Evolutionary conservation across 2,329 filamentous ascomycete genomes (phyloP), one percentile per base, ranked within the genome.

Genomic region (Leptodontidium sp.): DNA sequence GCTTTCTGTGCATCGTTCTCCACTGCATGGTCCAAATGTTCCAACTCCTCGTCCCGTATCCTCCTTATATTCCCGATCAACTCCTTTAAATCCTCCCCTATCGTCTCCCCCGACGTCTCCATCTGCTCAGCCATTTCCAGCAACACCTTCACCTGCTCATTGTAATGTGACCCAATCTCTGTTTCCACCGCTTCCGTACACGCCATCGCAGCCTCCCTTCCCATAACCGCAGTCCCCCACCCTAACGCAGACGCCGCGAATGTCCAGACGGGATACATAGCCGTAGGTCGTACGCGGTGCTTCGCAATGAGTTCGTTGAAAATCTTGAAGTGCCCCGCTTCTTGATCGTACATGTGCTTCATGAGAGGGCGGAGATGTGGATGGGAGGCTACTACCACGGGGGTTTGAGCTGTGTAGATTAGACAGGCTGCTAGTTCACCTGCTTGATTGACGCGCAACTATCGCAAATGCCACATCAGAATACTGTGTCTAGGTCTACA

Each of bases 181-280:
- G 95, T 99, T 85, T 99, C 96, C 1, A 99, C 95, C 0, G 96
- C 96, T 81, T 99, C 96, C 0, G 96, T 98, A 79, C 96, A 99
- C 14, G 96, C 96, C 96, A 99, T 99, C 45, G 96, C 95, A 1
- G 95, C 94, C 81, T 98, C 94, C 61, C 93, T 88, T 0, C 96
- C 94, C 86, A 99, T 86, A 52, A 96, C 82, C 0, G 92, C 96
- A 0, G 96, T 99, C 4, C 88, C 87, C 94, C 96, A 98, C 21
- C 96, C 96, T 8, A 99, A 82, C 0, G 91, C 88, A 0, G 91
- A 91, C 1, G 96, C 93, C 12, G 94, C 88, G 8, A 89, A 84
- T 53, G 91, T 88, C 96, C 96, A 99, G 2, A 98, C 72, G 0
- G 96, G 96, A 77, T 97, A 97, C 83, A 99, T 91, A 14, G 91